phyloP scores from a whole-genome alignment of 164 flowering plant species.

The Chloranthus sessilifolius region DNA sequence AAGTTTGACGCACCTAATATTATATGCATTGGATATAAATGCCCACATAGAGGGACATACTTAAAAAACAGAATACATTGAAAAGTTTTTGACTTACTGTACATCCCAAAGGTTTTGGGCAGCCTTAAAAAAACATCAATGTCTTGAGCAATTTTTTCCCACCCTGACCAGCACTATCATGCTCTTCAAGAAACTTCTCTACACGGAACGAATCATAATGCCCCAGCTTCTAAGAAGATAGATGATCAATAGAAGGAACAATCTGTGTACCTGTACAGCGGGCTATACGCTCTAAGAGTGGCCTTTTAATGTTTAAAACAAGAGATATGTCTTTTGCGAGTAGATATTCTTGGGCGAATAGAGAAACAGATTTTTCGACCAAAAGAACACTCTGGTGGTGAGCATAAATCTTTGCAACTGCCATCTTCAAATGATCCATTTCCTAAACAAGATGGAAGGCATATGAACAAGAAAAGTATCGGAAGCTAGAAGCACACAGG shows the following conservation, averaged over 20 bases:
- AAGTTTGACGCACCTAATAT: too few relatives aligned
- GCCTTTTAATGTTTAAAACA: slow-evolving; percentile 81
- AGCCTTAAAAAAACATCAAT: slow-evolving; percentile 87
- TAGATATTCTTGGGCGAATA: slow-evolving; percentile 87
- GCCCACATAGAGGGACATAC: too few relatives aligned
- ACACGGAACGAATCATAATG: slow-evolving; percentile 75
- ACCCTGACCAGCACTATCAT: slow-evolving; percentile 76
- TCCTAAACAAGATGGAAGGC: slow-evolving; percentile 40
- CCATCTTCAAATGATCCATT: slow-evolving; percentile 97
- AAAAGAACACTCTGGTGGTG: slow-evolving; percentile 79
- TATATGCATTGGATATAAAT: too few relatives aligned
- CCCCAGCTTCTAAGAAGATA: slow-evolving; percentile 72
- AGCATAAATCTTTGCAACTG: slow-evolving; percentile 83
- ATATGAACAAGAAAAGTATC: slow-evolving; percentile 7
- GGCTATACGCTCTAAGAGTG: slow-evolving; percentile 91
- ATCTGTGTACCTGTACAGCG: slow-evolving; percentile 92
- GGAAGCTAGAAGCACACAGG: background rate
- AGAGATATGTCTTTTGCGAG: slow-evolving; percentile 87
- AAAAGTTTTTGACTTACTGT: slow-evolving; percentile 60
- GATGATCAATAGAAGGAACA: slow-evolving; percentile 89
- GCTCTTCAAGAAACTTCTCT: slow-evolving; percentile 70
- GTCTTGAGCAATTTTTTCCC: slow-evolving; percentile 82
- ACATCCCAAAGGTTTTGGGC: slow-evolving; percentile 89
- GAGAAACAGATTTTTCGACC: slow-evolving; percentile 94
- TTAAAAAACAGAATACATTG: too few relatives aligned